Evolutionary conservation across 345 rosid genomes (phyloP).

Genomic region (Mallotus nudiflorus): DNA sequence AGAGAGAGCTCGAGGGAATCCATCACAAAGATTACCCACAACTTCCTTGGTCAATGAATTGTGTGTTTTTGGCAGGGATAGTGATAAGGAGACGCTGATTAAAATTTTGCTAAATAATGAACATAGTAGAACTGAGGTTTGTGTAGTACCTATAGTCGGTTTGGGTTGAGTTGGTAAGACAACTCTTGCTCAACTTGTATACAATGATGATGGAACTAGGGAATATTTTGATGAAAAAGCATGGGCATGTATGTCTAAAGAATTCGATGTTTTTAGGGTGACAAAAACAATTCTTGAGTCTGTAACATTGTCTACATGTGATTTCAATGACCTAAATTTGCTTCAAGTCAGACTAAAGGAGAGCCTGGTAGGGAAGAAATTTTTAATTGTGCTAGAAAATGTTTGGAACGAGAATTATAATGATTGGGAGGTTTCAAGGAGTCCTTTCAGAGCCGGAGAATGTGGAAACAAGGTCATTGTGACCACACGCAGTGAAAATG

Average conservation of each 20-base stretch:
- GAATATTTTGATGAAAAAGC: not conserved
- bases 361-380: not conserved
- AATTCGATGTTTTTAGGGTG: not conserved
- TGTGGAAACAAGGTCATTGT: not conserved
- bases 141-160: conserved; percentile 8
- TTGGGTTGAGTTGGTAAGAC: conserved; percentile 5
- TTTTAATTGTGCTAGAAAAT: conserved; percentile 4
- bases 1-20: not conserved
- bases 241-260: conserved; percentile 8
- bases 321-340: not conserved
- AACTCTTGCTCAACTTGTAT: conserved; percentile 2
- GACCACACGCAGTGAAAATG: not conserved
- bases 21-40: not conserved
- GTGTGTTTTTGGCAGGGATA: conserved; percentile 3
- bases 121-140: not conserved
- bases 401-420: not conserved
- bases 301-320: not conserved
- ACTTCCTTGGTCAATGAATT: not conserved
- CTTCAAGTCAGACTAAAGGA: not conserved
- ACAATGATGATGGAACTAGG: not conserved
- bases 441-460: not conserved
- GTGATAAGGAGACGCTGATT: not conserved
- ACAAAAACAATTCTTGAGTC: not conserved
- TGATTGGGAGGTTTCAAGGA: not conserved
- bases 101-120: not conserved